A percentile compares a stretch with the other conserved stretches of the same genome.
Conservation (phyloP, 2,329 filamentous ascomycete species). For the Nemania serpens region DNA sequence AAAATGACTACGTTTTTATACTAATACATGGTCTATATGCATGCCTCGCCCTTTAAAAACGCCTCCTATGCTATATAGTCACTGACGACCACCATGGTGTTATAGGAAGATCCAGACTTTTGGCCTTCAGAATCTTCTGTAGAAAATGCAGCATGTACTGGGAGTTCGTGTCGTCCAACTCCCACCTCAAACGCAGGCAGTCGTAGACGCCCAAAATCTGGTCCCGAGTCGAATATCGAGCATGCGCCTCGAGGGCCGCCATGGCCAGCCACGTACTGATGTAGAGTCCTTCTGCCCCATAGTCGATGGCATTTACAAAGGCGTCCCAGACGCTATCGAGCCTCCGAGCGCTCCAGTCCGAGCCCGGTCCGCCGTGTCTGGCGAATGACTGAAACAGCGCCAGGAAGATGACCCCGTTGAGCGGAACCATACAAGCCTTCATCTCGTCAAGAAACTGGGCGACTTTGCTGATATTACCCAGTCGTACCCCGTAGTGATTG, state of each 20-base stretch:
- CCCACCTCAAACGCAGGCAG: constrained; percentile 53
- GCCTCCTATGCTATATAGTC: background rate
- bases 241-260: constrained; percentile 67
- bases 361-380: constrained; percentile 68
- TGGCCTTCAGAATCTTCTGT: constrained; percentile 47
- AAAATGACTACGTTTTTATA: too few species aligned
- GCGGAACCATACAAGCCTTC: constrained; percentile 67
- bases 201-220: constrained; percentile 61
- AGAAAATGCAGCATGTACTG: constrained; percentile 55
- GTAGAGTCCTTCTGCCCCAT: constrained; percentile 51
- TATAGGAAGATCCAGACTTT: constrained; percentile 26
- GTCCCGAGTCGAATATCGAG: constrained; percentile 58
- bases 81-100: background rate
- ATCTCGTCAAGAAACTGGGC: constrained; percentile 79
- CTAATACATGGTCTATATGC: background rate
- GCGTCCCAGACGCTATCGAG: constrained; percentile 71
- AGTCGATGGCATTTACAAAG: constrained; percentile 61
- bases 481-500: constrained; percentile 69
- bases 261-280: constrained; percentile 65
- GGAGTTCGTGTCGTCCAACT: constrained; percentile 46
- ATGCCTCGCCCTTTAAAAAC: background rate
- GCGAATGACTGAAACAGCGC: constrained; percentile 83
- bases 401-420: constrained; percentile 79
- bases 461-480: constrained; percentile 74
- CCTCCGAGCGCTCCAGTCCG: constrained; percentile 73